phyloP scores from a whole-genome alignment of 208 protist genomes.

The Crithidia sp. region DNA sequence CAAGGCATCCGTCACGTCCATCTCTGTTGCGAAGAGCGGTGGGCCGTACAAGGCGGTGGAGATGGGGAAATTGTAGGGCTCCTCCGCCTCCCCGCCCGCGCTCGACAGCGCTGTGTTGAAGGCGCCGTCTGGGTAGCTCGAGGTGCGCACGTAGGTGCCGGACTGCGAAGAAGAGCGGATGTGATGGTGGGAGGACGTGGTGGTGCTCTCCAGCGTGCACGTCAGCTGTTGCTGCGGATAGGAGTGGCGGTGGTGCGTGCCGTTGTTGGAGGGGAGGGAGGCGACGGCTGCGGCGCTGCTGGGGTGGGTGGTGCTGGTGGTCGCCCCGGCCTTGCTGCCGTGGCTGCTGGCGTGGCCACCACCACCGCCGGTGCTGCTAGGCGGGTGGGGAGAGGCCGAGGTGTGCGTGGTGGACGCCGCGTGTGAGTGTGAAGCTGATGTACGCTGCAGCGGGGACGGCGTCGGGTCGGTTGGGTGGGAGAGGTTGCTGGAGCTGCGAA shows the following conservation, averaged over 20 bases:
- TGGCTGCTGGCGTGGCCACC: neutral
- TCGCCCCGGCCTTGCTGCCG: neutral
- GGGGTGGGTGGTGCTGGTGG: neutral
- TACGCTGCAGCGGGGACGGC: neutral
- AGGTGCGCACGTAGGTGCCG: neutral
- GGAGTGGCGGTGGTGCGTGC: neutral
- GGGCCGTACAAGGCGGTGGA: conserved; percentile 24
- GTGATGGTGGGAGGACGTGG: conserved; percentile 8
- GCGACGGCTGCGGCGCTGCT: neutral
- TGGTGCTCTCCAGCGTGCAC: conserved; percentile 2
- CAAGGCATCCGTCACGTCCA: conserved; percentile 38
- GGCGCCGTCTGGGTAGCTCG: conserved; percentile 1
- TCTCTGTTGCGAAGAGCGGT: conserved; percentile 33
- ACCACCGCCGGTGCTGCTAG: neutral
- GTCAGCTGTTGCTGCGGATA: conserved; percentile 8
- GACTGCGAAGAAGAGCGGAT: conserved; percentile 12
- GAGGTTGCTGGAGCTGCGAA: conserved; percentile 18
- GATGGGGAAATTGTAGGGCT: neutral
- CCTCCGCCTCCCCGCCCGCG: conserved; percentile 19
- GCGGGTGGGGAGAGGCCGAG: conserved; percentile 3
- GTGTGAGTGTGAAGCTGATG: conserved; percentile 7
- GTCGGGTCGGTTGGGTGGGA: neutral
- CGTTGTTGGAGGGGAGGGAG: neutral
- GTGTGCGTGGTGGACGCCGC: neutral
- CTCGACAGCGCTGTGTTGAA: neutral